A percentile compares a stretch with the other conserved stretches of the same genome.
These are phyloP conservation scores for Plicaturopsis crispa DNA, from an alignment of 768 basidiomycete species.

Conservation along the genomic window DNA sequence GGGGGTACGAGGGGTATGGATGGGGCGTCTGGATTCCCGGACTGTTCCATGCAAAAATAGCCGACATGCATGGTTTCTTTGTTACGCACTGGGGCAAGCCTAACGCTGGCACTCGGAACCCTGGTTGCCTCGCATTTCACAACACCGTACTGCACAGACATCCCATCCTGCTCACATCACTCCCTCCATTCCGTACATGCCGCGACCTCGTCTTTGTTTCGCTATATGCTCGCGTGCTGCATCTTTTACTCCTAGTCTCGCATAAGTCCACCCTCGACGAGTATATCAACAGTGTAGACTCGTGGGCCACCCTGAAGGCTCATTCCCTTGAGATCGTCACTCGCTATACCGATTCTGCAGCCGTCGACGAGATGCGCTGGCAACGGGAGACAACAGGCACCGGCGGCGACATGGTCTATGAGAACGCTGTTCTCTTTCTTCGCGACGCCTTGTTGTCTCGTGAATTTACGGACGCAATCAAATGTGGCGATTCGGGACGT, in stretches of 20 bases:
- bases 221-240: conserved; percentile 18
- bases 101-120: conserved; percentile 4
- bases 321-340: conserved; percentile 2
- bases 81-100: conserved; percentile 12
- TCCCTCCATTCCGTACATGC: conserved; percentile 20
- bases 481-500: conserved; percentile 21
- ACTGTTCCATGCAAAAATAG: conserved; percentile 13
- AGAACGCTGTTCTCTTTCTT: conserved; percentile 20
- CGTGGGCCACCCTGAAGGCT: conserved; percentile 2
- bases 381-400: not conserved
- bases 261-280: conserved; percentile 5
- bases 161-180: conserved; percentile 17
- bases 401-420: conserved; percentile 14
- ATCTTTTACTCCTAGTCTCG: conserved; percentile 16
- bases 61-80: conserved; percentile 12
- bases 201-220: conserved; percentile 22
- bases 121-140: conserved; percentile 12
- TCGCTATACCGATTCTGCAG: conserved; percentile 1
- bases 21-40: conserved; percentile 11
- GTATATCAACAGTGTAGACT: conserved; percentile 1
- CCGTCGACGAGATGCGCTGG: conserved; percentile 4
- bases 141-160: conserved; percentile 14
- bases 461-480: conserved; percentile 20
- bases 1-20: not conserved
- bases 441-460: conserved; percentile 18